Percentiles rank a stretch among this genome's conserved stretches.
phyloP scores from a whole-genome alignment of 345 rosid species.

The Pistacia atlantica region DNA sequence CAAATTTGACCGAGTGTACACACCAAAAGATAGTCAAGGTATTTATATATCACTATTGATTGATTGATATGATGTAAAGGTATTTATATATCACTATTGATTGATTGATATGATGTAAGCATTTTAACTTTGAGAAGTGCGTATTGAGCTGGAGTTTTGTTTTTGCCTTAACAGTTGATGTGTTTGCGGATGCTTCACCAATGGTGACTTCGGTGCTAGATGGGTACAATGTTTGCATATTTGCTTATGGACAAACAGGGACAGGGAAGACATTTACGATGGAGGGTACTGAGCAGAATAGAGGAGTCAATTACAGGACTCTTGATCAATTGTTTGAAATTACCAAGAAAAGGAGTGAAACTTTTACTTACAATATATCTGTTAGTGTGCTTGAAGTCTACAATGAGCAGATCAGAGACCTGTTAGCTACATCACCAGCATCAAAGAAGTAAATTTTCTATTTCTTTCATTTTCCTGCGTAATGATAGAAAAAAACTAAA shows the following conservation, averaged over 20 bases:
- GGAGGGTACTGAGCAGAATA: slow-evolving; percentile 84
- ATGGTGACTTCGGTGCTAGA: slow-evolving; percentile 89
- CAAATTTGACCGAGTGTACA: slow-evolving; percentile 84
- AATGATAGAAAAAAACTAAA: neutral
- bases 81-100: slow-evolving; percentile 20
- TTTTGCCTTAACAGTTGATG: slow-evolving; percentile 62
- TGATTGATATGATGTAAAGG: slow-evolving; percentile 41
- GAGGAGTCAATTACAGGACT: slow-evolving; percentile 96
- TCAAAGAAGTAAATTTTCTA: slow-evolving; percentile 67
- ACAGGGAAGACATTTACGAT: slow-evolving; percentile 98
- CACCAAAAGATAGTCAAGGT: slow-evolving; percentile 97
- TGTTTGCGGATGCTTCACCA: slow-evolving; percentile 88
- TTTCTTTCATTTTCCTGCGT: neutral
- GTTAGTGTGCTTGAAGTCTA: slow-evolving; percentile 98
- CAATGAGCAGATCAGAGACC: slow-evolving; percentile 94
- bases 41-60: neutral
- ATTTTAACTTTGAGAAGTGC: neutral
- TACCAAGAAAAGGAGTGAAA: slow-evolving; percentile 79
- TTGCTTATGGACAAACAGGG: slow-evolving; percentile 98
- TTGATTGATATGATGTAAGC: neutral
- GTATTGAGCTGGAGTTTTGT: slow-evolving; percentile 9
- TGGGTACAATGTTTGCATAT: slow-evolving; percentile 96
- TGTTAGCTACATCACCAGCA: slow-evolving; percentile 75
- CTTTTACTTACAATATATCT: slow-evolving; percentile 62
- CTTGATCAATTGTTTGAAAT: slow-evolving; percentile 77